These are phyloP conservation scores for Trichoderma pleuroti DNA, from an alignment of 2,329 filamentous ascomycete genomes.

Conservation along the genomic window DNA sequence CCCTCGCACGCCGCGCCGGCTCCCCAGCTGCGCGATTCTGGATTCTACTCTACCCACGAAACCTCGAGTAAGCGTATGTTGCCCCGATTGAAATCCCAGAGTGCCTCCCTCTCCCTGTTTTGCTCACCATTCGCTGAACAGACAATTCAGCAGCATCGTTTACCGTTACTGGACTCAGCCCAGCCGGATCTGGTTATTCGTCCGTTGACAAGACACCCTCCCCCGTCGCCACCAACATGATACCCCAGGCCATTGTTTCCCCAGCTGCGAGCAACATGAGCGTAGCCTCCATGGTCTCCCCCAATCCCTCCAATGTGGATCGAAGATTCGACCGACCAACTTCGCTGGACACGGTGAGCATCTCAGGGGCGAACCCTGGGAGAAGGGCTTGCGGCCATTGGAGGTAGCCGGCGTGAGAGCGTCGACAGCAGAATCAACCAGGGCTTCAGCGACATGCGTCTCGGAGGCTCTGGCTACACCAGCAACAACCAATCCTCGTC, in stretches of 20 bases:
- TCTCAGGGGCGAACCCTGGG: conserved; percentile 32
- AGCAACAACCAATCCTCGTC: conserved; percentile 74
- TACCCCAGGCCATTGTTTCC: conserved; percentile 53
- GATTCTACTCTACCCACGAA: conserved; percentile 44
- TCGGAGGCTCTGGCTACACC: conserved; percentile 66
- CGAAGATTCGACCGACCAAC: conserved; percentile 44
- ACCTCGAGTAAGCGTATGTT: conserved; percentile 42
- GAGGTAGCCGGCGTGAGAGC: conserved; percentile 64
- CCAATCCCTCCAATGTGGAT: conserved; percentile 48
- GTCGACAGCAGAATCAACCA: conserved; percentile 77
- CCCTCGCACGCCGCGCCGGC: conserved; percentile 28
- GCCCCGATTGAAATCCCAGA: neutral
- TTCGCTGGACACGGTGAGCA: conserved; percentile 34
- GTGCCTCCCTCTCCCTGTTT: conserved; percentile 1
- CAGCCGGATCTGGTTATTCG: conserved; percentile 45
- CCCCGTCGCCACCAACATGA: conserved; percentile 50
- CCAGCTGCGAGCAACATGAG: conserved; percentile 60
- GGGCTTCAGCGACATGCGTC: conserved; percentile 64
- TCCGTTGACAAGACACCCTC: conserved; percentile 61
- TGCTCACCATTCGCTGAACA: conserved; percentile 22
- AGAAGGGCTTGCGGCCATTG: conserved; percentile 41
- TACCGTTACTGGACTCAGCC: conserved; percentile 38
- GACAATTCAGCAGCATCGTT: conserved; percentile 41
- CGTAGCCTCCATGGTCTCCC: conserved; percentile 63
- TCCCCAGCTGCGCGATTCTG: conserved; percentile 40